phyloP scores from a whole-genome alignment of 805 yeast genomes.

The Komagataella pseudopastoris region DNA sequence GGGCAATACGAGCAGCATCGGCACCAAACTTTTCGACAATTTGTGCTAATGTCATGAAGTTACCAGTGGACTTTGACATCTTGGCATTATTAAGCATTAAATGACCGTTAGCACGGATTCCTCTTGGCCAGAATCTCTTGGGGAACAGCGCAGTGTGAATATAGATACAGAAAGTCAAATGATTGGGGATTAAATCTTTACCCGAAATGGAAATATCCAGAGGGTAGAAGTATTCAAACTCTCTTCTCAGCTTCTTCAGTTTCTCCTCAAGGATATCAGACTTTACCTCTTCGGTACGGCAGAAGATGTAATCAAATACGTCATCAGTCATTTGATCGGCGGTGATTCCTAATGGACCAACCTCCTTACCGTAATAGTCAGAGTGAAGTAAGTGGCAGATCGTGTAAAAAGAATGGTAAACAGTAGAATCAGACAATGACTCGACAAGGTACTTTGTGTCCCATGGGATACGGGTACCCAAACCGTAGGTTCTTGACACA shows the following conservation, averaged over 20 bases:
- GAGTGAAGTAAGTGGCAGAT: constrained; percentile 74
- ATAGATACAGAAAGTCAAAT: constrained; percentile 90
- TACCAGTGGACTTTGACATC: constrained; percentile 97
- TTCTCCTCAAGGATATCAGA: constrained; percentile 52
- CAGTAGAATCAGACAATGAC: constrained; percentile 89
- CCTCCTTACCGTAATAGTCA: constrained; percentile 69
- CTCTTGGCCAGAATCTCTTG: constrained; percentile 82
- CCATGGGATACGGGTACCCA: constrained; percentile 95
- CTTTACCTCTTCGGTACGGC: constrained; percentile 45
- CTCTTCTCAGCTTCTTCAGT: constrained; percentile 70
- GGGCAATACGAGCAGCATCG: constrained; percentile 92
- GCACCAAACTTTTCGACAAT: constrained; percentile 87
- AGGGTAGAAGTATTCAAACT: constrained; percentile 95
- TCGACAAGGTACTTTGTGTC: constrained; percentile 88
- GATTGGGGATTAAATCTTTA: constrained; percentile 95
- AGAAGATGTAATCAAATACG: constrained; percentile 84
- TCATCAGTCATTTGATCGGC: constrained; percentile 86
- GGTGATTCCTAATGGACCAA: constrained; percentile 60
- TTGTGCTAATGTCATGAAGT: constrained; percentile 83
- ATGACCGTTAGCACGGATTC: constrained; percentile 93
- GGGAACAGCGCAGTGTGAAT: constrained; percentile 90
- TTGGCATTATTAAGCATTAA: constrained; percentile 89
- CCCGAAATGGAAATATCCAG: constrained; percentile 87
- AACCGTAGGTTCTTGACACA: constrained; percentile 88
- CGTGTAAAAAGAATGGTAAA: constrained; percentile 92